Evolutionary conservation across 768 basidiomycete genomes (phyloP), one percentile per base, ranked within the genome.

Genomic region (Podaxis sp.): DNA sequence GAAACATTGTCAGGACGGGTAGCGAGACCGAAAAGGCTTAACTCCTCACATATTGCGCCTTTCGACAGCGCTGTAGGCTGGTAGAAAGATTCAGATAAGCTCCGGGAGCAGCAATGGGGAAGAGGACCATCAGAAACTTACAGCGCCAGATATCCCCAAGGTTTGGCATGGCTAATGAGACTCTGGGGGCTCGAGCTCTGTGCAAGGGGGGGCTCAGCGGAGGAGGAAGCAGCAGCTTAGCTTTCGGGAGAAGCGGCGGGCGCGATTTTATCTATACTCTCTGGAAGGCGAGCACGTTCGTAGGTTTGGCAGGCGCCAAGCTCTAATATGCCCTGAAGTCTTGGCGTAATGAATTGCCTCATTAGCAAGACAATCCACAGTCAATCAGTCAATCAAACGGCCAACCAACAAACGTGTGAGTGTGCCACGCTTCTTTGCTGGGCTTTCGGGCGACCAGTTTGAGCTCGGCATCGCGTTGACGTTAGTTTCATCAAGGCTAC

Each of bases 41-140:
- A 17, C 11, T 4, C 38, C 68, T 17, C 46, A 75, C 74, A 75
- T 75, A 52, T 73, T 73, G 19, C 74, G 69, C 66, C 68, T 75
- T 68, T 75, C 72, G 0, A 52, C 60, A 11, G 52, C 46, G 24
- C 68, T 67, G 57, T 70, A 75, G n/a, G 71, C 74, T 75, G 48
- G 7, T 26, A 33, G 33, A 26, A 42, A 48, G 30, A 19, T 13
- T 38, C 54, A 36, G 24, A 33, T 38, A 52, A 28, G 53, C 38
- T 52, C n/a, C 22, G 1, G 13, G 11, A 19, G 9, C 8, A 13
- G 26, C 4, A 15, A 26, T 19, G 17, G 54, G 8, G 19, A 6
- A 42, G 8, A 9, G 17, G 15, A 53, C 4, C 26, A 56, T 52
- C 19, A 24, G 15, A 61, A 24, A 56, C 69, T 39, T 55, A 70